Evolutionary conservation across 495 filamentous ascomycete genomes (phyloP), one percentile per base, ranked within the genome.

Genomic region (Xylaria cubensis): DNA sequence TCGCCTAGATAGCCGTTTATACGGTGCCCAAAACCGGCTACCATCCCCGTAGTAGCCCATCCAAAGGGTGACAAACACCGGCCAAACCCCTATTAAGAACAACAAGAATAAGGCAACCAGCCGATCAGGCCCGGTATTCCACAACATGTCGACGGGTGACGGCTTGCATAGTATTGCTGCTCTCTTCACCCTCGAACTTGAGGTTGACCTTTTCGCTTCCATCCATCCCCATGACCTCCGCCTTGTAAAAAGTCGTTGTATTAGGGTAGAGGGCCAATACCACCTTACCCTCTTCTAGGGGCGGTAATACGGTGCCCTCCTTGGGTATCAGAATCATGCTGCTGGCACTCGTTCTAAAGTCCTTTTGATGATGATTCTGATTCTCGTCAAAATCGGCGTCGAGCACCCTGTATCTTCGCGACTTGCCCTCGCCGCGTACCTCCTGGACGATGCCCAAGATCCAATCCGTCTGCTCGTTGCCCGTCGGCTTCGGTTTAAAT

Each of bases 221-320:
- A 42, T 91, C 90, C 69, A 86, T 86, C 0, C 90, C 90, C 85
- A 94, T 94, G 21, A 99, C 95, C 74, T 98, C 95, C 13, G 97
- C 96, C 76, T 93, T 91, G 80, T 99, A 99, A 77, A 99, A 99
- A 0, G 95, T 98, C 2, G 96, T 97, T 12, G 97, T 99, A 69
- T 94, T 92, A 0, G 94, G 94, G 77, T 97, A 97, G 50, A 93
- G 84, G 0, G 94, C 94, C 65, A 97, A 82, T 39, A 97, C 94
- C 29, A 89, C 89, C 77, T 92, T 94, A 17, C 94, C 94, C 67
- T 88, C 82, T 1, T 95, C 85, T 75, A 95, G 95, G 13, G 92
- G 88, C 2, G 89, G 85, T 58, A 97, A 79, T 8, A 84, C 83
- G 42, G 84, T 82, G 10, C 83, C 86, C 3, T 94, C 94, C 32